Evolutionary conservation across 2,329 filamentous ascomycete genomes (phyloP).

Genomic region (Penicillium italicum): DNA sequence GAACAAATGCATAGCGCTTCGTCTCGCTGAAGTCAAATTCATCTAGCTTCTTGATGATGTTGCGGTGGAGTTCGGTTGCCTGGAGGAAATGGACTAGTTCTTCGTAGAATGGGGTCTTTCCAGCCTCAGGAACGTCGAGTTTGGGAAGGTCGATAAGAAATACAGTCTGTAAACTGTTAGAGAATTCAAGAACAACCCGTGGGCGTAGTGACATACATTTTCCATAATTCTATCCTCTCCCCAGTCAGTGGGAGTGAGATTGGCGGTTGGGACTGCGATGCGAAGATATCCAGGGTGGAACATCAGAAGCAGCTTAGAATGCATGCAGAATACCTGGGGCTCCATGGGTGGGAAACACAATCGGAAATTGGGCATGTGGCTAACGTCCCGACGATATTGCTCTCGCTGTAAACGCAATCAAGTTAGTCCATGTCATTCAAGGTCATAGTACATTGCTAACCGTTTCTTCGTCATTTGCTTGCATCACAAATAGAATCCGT

Average conservation of each 20-base stretch:
- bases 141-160: constrained; percentile 88
- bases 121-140: constrained; percentile 20
- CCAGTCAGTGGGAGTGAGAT: constrained; percentile 84
- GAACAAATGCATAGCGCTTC: constrained; percentile 70
- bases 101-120: constrained; percentile 58
- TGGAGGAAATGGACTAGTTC: constrained; percentile 69
- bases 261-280: constrained; percentile 81
- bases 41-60: constrained; percentile 63
- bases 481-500: constrained; percentile 62
- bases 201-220: constrained; percentile 56
- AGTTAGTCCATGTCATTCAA: not conserved
- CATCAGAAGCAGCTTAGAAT: constrained; percentile 90
- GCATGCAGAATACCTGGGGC: constrained; percentile 70
- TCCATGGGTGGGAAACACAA: constrained; percentile 80
- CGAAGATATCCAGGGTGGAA: constrained; percentile 71
- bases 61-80: constrained; percentile 62
- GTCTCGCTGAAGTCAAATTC: constrained; percentile 82
- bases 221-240: constrained; percentile 75
- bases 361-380: constrained; percentile 53
- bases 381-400: constrained; percentile 40
- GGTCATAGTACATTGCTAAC: constrained; percentile 25
- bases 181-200: not conserved
- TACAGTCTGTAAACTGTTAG: constrained; percentile 54
- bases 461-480: constrained; percentile 51
- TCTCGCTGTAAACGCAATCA: constrained; percentile 28